Evolutionary conservation across 306 rosid species (phyloP).

Genomic region (Ammopiptanthus mongolicus): DNA sequence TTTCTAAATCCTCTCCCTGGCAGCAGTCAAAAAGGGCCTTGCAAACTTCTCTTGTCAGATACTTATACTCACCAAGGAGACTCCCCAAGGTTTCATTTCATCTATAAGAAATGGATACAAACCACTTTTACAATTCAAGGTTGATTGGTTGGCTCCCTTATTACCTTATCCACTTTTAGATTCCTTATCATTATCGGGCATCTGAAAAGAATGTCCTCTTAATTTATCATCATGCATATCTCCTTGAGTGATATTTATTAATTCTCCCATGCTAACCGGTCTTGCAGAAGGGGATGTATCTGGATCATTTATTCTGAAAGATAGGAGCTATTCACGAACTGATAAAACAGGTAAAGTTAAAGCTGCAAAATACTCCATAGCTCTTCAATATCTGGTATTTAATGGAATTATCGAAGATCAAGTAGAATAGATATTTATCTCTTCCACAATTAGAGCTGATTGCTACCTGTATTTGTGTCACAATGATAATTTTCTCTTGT

Average conservation of each 20-base stretch:
- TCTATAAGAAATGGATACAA: conserved; percentile 83
- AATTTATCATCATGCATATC: not conserved
- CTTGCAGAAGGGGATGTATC: conserved; percentile 51
- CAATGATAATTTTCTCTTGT: not conserved
- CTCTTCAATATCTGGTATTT: conserved; percentile 68
- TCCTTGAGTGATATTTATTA: not conserved
- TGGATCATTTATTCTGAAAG: conserved; percentile 57
- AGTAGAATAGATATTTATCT: conserved; percentile 1
- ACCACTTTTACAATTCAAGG: conserved; percentile 71
- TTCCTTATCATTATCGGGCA: not conserved
- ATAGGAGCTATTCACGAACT: conserved; percentile 29
- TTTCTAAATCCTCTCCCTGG: conserved; percentile 13
- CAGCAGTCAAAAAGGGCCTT: conserved; percentile 56
- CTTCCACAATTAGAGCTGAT: not conserved
- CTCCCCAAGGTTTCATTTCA: conserved; percentile 75
- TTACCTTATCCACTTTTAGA: not conserved
- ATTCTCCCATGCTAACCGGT: conserved; percentile 3
- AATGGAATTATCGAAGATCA: conserved; percentile 45
- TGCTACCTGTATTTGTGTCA: not conserved
- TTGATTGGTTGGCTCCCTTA: conserved; percentile 59
- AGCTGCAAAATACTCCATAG: conserved; percentile 70
- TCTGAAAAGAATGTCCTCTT: not conserved
- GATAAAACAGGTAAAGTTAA: conserved; percentile 18
- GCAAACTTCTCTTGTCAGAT: conserved; percentile 79
- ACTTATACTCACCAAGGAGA: conserved; percentile 79